These are phyloP conservation scores for Paecilomyces sp. DNA, from an alignment of 2,329 filamentous ascomycete genomes.

Conservation along the genomic window DNA sequence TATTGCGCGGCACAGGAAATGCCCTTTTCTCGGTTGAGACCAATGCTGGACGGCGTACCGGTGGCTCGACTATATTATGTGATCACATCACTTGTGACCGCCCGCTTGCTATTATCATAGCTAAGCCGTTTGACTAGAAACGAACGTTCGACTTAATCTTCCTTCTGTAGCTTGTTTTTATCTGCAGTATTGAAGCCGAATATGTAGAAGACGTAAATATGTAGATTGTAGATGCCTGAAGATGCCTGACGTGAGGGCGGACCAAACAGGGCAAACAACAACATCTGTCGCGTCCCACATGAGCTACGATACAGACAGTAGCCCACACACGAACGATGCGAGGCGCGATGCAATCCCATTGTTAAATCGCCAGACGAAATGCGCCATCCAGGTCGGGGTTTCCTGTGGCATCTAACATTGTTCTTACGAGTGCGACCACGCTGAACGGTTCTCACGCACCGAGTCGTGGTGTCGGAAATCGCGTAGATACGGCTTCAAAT, in stretches of 20 bases:
- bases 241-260: neutral
- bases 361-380: constrained; percentile 1
- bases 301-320: constrained; percentile 2
- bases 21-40: constrained; percentile 3
- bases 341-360: neutral
- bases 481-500: neutral
- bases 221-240: neutral
- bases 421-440: constrained; percentile 1
- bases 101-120: constrained; percentile 1
- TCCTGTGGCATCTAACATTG: neutral
- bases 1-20: constrained; percentile 10
- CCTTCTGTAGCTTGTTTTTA: neutral
- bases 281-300: constrained; percentile 6
- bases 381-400: neutral
- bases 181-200: neutral
- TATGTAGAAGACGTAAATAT: neutral
- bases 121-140: neutral
- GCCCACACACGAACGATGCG: neutral
- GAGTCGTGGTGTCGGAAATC: neutral
- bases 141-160: neutral
- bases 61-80: constrained; percentile 7
- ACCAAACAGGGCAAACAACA: constrained; percentile 20
- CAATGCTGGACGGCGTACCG: constrained; percentile 12
- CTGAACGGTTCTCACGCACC: neutral
- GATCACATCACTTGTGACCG: neutral